Evolutionary conservation across 1,139 yeast genomes (phyloP).

Genomic region (Ogataea hybrid): DNA sequence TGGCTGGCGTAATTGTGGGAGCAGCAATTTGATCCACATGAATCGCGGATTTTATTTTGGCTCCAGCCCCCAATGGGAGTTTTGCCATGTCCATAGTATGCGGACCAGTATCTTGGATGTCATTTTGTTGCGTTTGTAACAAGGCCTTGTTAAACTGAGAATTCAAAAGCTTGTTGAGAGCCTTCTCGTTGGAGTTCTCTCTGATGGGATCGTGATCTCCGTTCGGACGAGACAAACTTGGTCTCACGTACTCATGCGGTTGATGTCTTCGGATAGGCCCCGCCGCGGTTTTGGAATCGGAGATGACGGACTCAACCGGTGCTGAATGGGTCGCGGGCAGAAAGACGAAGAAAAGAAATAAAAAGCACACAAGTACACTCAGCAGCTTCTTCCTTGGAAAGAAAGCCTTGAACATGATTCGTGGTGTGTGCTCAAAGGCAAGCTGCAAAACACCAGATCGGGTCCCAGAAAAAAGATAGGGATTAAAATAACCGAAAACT

Average conservation of each 20-base stretch:
- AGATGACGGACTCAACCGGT: background rate
- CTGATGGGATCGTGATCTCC: background rate
- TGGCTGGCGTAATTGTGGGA: too few relatives aligned
- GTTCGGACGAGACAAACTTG: background rate
- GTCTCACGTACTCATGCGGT: background rate
- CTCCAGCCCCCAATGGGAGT: too few relatives aligned
- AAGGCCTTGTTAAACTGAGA: background rate
- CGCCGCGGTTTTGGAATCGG: background rate
- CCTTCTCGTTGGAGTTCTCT: slow-evolving; percentile 4
- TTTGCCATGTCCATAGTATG: too few relatives aligned
- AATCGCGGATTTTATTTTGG: too few relatives aligned
- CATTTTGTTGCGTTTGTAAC: background rate
- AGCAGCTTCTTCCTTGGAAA: background rate
- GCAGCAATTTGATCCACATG: too few relatives aligned
- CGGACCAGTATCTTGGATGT: too few relatives aligned
- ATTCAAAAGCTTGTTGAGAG: slow-evolving; percentile 1
- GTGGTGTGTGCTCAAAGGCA: background rate
- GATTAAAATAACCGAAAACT: background rate
- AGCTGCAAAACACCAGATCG: too few relatives aligned
- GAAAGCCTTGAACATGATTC: background rate
- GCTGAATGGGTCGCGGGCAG: slow-evolving; percentile 1
- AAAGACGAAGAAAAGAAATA: slow-evolving; percentile 1
- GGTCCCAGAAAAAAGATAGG: background rate
- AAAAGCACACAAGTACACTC: slow-evolving; percentile 1
- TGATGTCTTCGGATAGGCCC: background rate